Conservation (phyloP, 805 yeast species). For the Hemisphaericaspora nanyangensis region DNA sequence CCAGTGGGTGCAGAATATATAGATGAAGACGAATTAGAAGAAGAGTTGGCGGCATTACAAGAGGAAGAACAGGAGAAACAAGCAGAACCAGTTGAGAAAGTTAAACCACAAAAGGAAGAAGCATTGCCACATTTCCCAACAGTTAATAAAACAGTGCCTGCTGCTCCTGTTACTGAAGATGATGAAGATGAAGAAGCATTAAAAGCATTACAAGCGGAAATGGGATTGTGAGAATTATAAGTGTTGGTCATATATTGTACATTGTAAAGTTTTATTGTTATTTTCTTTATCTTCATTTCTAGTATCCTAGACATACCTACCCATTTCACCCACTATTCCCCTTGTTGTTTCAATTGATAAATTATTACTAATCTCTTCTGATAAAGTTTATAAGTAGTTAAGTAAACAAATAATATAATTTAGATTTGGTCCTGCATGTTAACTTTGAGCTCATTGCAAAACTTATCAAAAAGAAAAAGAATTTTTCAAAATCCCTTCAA, state of each 20-base stretch:
- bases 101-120: conserved; percentile 21
- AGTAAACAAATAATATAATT: too few species aligned
- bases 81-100: conserved; percentile 11
- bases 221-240: conserved; percentile 55
- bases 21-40: conserved; percentile 92
- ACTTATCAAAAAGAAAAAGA: too few species aligned
- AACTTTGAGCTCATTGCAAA: too few species aligned
- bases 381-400: too few species aligned
- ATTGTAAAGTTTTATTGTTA: background rate
- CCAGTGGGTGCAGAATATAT: conserved; percentile 81
- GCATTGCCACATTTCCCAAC: conserved; percentile 44
- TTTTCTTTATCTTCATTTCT: too few species aligned
- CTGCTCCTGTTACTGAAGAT: conserved; percentile 43
- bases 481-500: too few species aligned
- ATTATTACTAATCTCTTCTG: too few species aligned
- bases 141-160: conserved; percentile 40
- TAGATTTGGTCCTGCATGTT: too few species aligned
- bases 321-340: too few species aligned
- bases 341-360: too few species aligned
- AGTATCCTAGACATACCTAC: too few species aligned
- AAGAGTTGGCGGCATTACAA: conserved; percentile 84
- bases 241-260: background rate
- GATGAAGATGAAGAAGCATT: conserved; percentile 84
- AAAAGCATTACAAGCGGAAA: conserved; percentile 77
- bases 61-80: conserved; percentile 55